Evolutionary conservation across 306 rosid genomes (phyloP), one percentile per base, ranked within the genome.

Genomic region (Casuarina equisetifolia): DNA sequence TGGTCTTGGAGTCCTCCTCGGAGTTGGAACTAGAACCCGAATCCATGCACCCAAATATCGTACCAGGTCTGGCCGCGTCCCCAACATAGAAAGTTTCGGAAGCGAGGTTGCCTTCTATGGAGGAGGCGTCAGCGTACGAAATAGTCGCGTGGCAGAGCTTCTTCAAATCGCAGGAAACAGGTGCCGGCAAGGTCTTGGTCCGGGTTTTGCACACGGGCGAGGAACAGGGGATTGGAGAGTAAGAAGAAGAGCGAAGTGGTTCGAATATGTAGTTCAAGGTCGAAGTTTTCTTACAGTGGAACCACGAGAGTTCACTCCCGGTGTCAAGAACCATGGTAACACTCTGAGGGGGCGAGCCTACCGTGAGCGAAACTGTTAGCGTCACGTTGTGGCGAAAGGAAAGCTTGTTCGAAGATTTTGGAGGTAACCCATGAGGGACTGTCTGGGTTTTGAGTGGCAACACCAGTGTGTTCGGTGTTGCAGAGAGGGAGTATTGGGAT

Each of bases 271-370:
- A 78, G 81, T 32, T 80, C n/a, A 87, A 42, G 55, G 70, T 75
- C 17, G 81, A 91, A 53, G 81, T 4, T 69, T 87, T 90, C 64
- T 86, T 87, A 72, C 97, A 91, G 76, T 87, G 96, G 12, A 91
- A 89, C 98, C 98, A 90, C 0, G 97, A 88, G 83, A 93, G 98
- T 54, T 93, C 97, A 44, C 98, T 93, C 13, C 98, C 96, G 49
- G 98, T 93, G 85, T 93, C 97, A 45, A 93, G 97, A 80, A 93
- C 97, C 98, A 88, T 91, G 79, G 93, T 88, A n/a, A 91, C 93
- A 2, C n/a, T 81, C 85, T 93, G 98, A 45, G 98, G 98, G 62
- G 98, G 97, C 19, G 93, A 78, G 9, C 97, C 98, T 1, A 90
- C 83, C 6, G 91, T 83, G 5, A 93, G 85, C 4, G 93, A 86